Evolutionary conservation across 345 rosid genomes (phyloP), one percentile per base, ranked within the genome.

Genomic region (Brassica nigra): DNA sequence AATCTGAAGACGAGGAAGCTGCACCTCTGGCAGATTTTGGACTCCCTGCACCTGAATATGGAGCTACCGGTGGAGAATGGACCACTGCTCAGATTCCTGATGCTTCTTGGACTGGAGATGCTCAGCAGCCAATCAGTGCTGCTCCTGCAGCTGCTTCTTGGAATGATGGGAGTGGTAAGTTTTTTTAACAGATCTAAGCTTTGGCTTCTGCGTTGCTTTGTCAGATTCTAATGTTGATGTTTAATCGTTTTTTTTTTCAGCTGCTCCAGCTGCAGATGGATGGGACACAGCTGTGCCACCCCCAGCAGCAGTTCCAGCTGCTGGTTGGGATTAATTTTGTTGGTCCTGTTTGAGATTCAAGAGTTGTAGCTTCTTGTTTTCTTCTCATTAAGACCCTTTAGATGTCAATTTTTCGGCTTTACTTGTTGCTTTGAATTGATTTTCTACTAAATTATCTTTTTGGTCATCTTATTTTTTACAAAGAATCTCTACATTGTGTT

Each of bases 41-140:
- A 63, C 68, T 58, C 7, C 23, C 59, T 15, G 73, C 86, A 2
- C 76, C 84, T 68, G 92, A 87, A 9, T 86, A 83, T 36, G 84
- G 82, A 29, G 70, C 69, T 29, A 66, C 68, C 2, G 84, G 82
- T 18, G 64, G 75, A 62, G 95, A 89, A 54, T 90, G 95, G 90
- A 79, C 85, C 2, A 79, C 84, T 3, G 58, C 79, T 62, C 86
- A 77, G 44, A 78, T 81, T 20, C 64, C 86, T 29, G 91, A 84
- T 71, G 61, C 64, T 20, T 83, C 85, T 6, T 91, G 97, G 97
- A 18, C 85, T 0, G 28, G 81, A 30, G 94, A 90, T 33, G 83
- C 78, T 42, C 82, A 67, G 69, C 80, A 77, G 8, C 90, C 96
- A 18, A 83, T 89, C 73, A 5, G 88, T 52, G 90, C 82, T 6